Base-by-base conservation (phyloP, 306 rosid genomes). In the Inga oerstediana region DNA sequence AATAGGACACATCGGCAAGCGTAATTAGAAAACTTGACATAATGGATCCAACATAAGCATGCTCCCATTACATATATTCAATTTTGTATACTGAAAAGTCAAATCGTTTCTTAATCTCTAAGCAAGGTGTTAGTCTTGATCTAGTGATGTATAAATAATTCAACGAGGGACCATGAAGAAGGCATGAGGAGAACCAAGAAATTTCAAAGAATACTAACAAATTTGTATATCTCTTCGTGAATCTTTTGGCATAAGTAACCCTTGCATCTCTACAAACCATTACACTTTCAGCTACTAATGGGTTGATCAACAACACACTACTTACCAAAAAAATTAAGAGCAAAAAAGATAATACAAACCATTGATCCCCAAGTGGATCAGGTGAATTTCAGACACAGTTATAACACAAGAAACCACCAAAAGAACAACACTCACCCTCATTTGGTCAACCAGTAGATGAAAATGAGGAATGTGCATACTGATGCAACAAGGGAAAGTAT, bases 401-500 rank as follows among this genome's bases (percentile, higher is more conserved):
- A 54, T 79, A 65, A 81, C 59, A 79, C 59, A 69, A 74, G 75
- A 76, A 48, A 48, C 54, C 30, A 64, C 37, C 39, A 70, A 82
- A 15, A 32, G 32, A 48, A 34, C 80, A 52, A 70, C 49, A 43
- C 10, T 74, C 49, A 43, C 10, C 72, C 79, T 97, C 93, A 97
- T 88, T 97, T 97, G 88, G 90, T 79, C 88, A 92, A 76, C 99
- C 99, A 97, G 88, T 97, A 97, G 86, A 97, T 91, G 80, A 94
- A 80, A 72, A 97, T 97, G 72, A 97, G 97, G 89, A 94, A 94
- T 76, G 93, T 94, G 92, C 99, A 97, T 52, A 92, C 91, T 3
- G 98, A 94, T 78, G 97, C 99, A 15, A 97, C 95, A 4, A 97
- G 95, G 9, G 98, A 90, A 49, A 97, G 97, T 84, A 97, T 91